Conservation (phyloP, 805 yeast species). For the Starmerella vaccinii region DNA sequence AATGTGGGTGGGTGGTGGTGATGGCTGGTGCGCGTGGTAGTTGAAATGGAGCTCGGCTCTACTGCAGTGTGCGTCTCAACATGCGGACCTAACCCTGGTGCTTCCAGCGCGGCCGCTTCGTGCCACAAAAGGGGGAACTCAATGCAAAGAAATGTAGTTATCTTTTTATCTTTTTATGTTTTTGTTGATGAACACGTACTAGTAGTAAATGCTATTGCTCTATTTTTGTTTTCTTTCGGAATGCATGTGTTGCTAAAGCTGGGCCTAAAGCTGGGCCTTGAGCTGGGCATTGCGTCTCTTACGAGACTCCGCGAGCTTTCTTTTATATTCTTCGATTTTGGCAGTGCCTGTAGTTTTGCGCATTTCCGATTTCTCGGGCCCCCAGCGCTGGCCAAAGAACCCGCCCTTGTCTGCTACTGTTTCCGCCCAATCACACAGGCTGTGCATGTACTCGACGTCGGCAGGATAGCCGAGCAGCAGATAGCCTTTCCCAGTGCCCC, state of each 20-base stretch:
- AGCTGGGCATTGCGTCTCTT: not conserved
- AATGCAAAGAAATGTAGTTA: too few species aligned
- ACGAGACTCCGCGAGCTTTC: conserved; percentile 14
- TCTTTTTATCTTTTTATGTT: too few species aligned
- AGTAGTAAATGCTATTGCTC: too few species aligned
- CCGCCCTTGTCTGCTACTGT: conserved; percentile 29
- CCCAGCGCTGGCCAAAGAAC: conserved; percentile 46
- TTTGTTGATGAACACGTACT: too few species aligned
- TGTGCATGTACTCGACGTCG: conserved; percentile 50
- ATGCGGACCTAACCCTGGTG: too few species aligned
- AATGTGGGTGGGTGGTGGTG: too few species aligned
- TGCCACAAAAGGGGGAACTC: too few species aligned
- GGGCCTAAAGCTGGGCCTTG: not conserved
- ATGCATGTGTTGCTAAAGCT: not conserved
- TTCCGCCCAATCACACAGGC: conserved; percentile 32
- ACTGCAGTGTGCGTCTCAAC: too few species aligned
- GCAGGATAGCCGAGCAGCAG: conserved; percentile 47
- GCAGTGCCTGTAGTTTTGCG: conserved; percentile 14
- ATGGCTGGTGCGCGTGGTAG: too few species aligned
- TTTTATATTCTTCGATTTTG: conserved; percentile 16
- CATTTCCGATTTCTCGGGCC: conserved; percentile 28
- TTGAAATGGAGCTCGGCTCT: too few species aligned
- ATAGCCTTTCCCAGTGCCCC: conserved; percentile 42
- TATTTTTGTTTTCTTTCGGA: too few species aligned
- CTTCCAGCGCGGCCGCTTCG: too few species aligned